phyloP scores from a whole-genome alignment of 257 asterid genomes.

The Solanum tarapatanum region DNA sequence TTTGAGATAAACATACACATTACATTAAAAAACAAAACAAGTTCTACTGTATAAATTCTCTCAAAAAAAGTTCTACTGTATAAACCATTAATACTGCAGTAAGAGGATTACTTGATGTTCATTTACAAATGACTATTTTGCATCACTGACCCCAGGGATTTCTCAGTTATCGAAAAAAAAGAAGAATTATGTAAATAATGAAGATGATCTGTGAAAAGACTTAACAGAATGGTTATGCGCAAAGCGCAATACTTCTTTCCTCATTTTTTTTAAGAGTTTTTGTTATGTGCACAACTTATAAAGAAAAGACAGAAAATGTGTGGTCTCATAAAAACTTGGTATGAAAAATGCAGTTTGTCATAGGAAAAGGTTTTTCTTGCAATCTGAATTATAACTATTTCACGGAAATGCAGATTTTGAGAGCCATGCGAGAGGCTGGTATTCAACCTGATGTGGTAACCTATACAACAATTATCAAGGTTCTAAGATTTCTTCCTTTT shows the following conservation, averaged over 20 bases:
- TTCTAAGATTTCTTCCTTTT: constrained; percentile 13
- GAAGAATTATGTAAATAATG: not conserved
- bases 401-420: constrained; percentile 59
- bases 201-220: not conserved
- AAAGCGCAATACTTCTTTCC: not conserved
- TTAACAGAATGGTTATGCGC: not conserved
- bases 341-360: not conserved
- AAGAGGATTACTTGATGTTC: not conserved
- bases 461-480: constrained; percentile 91
- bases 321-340: not conserved
- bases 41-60: not conserved
- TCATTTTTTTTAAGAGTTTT: not conserved
- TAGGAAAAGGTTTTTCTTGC: not conserved
- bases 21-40: not conserved
- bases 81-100: not conserved
- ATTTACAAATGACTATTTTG: not conserved
- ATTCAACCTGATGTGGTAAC: constrained; percentile 83
- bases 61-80: no score
- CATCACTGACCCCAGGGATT: not conserved
- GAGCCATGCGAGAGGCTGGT: constrained; percentile 68
- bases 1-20: not conserved
- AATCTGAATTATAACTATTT: constrained; percentile 2
- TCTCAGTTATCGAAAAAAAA: not conserved
- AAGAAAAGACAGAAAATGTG: not conserved
- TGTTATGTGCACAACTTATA: not conserved